These are phyloP conservation scores for Piper longum DNA, from an alignment of 164 flowering plant genomes.

Conservation along the genomic window DNA sequence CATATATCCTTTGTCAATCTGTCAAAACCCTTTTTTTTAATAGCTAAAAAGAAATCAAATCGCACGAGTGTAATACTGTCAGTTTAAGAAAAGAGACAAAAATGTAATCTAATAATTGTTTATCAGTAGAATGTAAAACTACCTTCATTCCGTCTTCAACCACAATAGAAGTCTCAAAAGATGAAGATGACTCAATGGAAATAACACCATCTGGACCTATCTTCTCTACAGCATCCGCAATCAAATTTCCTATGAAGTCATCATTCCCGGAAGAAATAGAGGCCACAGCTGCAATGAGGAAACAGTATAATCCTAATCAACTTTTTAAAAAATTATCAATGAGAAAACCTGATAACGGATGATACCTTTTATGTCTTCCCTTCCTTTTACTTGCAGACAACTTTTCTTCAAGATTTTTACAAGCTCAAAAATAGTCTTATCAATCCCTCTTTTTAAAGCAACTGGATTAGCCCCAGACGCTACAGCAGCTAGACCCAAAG, in stretches of 20 bases:
- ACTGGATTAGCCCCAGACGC: conserved; percentile 82
- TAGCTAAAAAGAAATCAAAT: background rate
- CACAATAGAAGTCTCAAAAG: conserved; percentile 56
- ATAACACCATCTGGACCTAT: conserved; percentile 89
- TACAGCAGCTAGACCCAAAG: conserved; percentile 54
- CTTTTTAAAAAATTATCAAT: background rate
- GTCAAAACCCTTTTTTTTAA: conserved; percentile 8
- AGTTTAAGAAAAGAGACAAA: background rate
- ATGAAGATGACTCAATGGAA: conserved; percentile 58
- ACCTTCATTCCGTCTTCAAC: conserved; percentile 97
- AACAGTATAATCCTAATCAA: background rate
- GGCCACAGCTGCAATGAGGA: conserved; percentile 58
- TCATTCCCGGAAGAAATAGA: conserved; percentile 91
- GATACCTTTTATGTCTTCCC: conserved; percentile 62
- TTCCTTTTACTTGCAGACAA: conserved; percentile 49
- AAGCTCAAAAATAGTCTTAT: conserved; percentile 66
- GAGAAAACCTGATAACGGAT: conserved; percentile 1
- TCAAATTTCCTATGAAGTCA: conserved; percentile 62
- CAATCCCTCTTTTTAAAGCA: conserved; percentile 78
- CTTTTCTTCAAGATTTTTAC: conserved; percentile 39
- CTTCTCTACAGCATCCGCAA: conserved; percentile 74
- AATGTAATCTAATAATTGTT: background rate
- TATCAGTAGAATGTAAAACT: background rate
- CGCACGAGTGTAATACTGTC: background rate
- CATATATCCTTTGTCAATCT: conserved; percentile 89